Evolutionary conservation across 768 basidiomycete species (phyloP).

Genomic region (Mycena pura): DNA sequence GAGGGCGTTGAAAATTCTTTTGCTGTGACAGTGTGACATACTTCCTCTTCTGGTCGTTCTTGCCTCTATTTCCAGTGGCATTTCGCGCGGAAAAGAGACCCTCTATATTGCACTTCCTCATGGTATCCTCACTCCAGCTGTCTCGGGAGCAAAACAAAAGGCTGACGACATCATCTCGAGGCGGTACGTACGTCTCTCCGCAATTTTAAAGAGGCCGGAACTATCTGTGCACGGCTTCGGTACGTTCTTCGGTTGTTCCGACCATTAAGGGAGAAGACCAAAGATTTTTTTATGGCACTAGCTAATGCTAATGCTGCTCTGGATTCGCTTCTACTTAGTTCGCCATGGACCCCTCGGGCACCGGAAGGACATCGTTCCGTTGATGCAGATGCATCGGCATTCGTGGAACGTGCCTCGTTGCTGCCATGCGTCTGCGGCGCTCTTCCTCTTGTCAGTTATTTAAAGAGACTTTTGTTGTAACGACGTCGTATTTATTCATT

Average conservation of each 20-base stretch:
- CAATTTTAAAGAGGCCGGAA: conserved; percentile 2
- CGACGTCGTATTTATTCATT: no score
- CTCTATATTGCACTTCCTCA: no score
- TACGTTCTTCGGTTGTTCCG: conserved; percentile 13
- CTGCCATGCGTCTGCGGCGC: not conserved
- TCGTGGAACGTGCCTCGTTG: conserved; percentile 15
- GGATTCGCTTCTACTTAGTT: conserved; percentile 15
- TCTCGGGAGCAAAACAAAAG: no score
- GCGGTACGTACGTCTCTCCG: conserved; percentile 15
- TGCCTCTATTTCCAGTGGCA: no score
- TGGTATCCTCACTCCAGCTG: not conserved
- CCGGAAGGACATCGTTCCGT: not conserved
- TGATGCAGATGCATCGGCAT: not conserved
- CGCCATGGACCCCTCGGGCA: conserved; percentile 14
- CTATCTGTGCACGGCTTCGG: not conserved
- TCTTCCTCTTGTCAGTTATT: not conserved
- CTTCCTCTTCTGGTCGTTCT: not conserved
- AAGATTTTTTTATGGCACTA: conserved; percentile 7
- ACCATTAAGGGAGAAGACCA: conserved; percentile 13
- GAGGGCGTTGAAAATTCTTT: no score
- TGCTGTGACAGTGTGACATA: not conserved
- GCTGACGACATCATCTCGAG: no score
- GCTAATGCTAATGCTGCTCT: conserved; percentile 10
- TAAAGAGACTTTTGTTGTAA: no score
- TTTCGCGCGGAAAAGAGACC: no score